Evolutionary conservation across 2,329 filamentous ascomycete genomes (phyloP).

Genomic region (Reticulascus tulasneorum): DNA sequence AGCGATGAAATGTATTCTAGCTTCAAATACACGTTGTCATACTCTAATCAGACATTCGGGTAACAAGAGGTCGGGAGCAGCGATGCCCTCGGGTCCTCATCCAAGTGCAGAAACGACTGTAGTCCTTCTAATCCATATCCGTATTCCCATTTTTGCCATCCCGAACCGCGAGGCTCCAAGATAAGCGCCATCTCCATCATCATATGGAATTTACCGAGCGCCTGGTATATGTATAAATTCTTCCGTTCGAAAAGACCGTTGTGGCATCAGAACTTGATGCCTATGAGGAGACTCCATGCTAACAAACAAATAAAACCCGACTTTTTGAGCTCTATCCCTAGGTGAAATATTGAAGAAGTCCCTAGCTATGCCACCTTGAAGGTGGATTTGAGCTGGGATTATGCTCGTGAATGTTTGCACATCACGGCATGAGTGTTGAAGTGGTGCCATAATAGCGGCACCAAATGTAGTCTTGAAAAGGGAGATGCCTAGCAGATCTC

Average conservation of each 20-base stretch:
- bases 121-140: constrained; percentile 5
- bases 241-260: constrained; percentile 13
- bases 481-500: not conserved
- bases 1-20: constrained; percentile 7
- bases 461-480: constrained; percentile 1
- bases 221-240: constrained; percentile 10
- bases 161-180: constrained; percentile 7
- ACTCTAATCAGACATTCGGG: constrained; percentile 2
- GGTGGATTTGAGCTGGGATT: not conserved
- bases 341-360: constrained; percentile 1
- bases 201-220: constrained; percentile 3
- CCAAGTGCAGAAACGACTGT: constrained; percentile 12
- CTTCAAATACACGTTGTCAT: constrained; percentile 1
- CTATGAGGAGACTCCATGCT: constrained; percentile 7
- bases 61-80: not conserved
- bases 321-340: constrained; percentile 10
- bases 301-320: constrained; percentile 8
- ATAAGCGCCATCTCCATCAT: constrained; percentile 11
- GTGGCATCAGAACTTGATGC: constrained; percentile 2
- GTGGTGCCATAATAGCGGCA: not conserved
- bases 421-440: not conserved
- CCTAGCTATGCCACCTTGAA: not conserved
- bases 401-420: not conserved
- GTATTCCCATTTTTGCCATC: constrained; percentile 1
- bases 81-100: not conserved